Evolutionary conservation across 1,284 basidiomycete genomes (phyloP).

Genomic region (Puccinia triticina): DNA sequence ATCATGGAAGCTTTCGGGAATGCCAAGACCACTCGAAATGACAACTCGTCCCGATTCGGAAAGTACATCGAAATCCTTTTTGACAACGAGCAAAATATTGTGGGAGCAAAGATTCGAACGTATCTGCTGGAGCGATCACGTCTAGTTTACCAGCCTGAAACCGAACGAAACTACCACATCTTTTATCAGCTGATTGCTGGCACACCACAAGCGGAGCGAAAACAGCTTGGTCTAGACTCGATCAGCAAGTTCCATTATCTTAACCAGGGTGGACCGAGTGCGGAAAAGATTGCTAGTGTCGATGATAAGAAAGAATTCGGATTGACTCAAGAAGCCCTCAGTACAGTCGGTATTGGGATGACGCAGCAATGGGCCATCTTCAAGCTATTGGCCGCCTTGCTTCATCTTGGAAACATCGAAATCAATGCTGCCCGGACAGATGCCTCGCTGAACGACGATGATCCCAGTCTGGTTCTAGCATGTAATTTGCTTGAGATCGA

Average conservation of each 20-base stretch:
- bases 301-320: constrained; percentile 96
- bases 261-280: constrained; percentile 88
- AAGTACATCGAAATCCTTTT: constrained; percentile 99
- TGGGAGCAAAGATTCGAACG: constrained; percentile 94
- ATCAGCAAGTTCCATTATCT: constrained; percentile 84
- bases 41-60: constrained; percentile 98
- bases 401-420: constrained; percentile 96
- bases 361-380: constrained; percentile 99
- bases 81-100: constrained; percentile 90
- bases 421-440: constrained; percentile 81
- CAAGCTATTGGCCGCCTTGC: constrained; percentile 83
- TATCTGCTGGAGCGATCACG: constrained; percentile 96
- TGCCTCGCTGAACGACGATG: constrained; percentile 80
- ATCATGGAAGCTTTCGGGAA: constrained; percentile 99
- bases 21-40: constrained; percentile 97
- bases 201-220: constrained; percentile 89
- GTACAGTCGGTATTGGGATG: constrained; percentile 93
- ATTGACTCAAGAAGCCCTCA: constrained; percentile 87
- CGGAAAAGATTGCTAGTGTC: constrained; percentile 78
- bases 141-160: constrained; percentile 93
- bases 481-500: constrained; percentile 89
- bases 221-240: constrained; percentile 87
- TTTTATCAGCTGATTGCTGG: constrained; percentile 99
- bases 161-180: constrained; percentile 98
- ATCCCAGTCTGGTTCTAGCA: constrained; percentile 77